Evolutionary conservation across 2,329 filamentous ascomycete genomes (phyloP).

Genomic region (Cryphonectria radicalis): DNA sequence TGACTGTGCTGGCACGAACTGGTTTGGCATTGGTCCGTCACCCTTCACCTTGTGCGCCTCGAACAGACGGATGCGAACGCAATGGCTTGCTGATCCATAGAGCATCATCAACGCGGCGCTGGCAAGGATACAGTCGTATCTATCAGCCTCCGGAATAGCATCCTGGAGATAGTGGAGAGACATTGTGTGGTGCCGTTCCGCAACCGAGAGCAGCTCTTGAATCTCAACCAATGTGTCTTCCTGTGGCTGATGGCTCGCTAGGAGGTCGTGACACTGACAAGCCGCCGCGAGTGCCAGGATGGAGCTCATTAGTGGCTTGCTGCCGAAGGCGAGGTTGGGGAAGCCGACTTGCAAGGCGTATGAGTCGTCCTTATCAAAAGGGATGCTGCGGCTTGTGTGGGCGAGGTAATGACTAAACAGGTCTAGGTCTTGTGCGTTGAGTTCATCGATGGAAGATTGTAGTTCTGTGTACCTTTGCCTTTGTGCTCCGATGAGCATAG

Average conservation of each 20-base stretch:
- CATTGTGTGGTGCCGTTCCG: slow-evolving; percentile 43
- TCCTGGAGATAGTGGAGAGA: slow-evolving; percentile 45
- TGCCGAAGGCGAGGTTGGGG: slow-evolving; percentile 46
- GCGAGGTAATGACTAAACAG: slow-evolving; percentile 47
- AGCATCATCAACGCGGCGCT: slow-evolving; percentile 49
- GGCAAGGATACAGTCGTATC: slow-evolving; percentile 43
- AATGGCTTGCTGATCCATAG: slow-evolving; percentile 45
- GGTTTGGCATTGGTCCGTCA: slow-evolving; percentile 28
- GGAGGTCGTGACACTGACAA: slow-evolving; percentile 44
- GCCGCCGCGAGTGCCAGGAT: slow-evolving; percentile 47
- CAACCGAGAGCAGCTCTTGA: slow-evolving; percentile 39
- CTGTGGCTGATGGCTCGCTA: slow-evolving; percentile 23
- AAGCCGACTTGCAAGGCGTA: slow-evolving; percentile 48
- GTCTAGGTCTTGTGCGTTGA: slow-evolving; percentile 38
- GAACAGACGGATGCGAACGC: slow-evolving; percentile 41
- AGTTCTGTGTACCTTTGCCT: background rate
- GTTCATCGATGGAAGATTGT: background rate
- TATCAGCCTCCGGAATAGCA: slow-evolving; percentile 36
- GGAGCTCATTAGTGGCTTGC: slow-evolving; percentile 46
- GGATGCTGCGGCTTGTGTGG: slow-evolving; percentile 44
- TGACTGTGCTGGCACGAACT: slow-evolving; percentile 39
- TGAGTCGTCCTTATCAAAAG: slow-evolving; percentile 43
- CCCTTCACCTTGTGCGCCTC: slow-evolving; percentile 30
- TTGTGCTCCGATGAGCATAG: background rate
- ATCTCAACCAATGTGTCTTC: slow-evolving; percentile 23